A percentile compares a stretch with the other conserved stretches of the same genome.
These are phyloP conservation scores for Beta macrorhiza DNA, from an alignment of 179 eudicot species.

Conservation along the genomic window DNA sequence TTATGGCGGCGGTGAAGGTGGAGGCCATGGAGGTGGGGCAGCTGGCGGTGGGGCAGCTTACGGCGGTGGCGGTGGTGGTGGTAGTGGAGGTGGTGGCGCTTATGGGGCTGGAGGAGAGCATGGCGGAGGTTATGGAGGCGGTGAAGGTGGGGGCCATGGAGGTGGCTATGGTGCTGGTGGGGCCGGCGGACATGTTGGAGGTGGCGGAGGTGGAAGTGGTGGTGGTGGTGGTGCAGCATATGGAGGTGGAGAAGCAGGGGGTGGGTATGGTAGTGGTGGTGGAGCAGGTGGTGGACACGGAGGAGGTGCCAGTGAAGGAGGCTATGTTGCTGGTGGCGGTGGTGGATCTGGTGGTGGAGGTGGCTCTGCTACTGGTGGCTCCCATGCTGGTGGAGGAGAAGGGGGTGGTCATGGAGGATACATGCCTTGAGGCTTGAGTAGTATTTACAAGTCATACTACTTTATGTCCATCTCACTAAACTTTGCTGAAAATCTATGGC, in stretches of 20 bases:
- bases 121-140: conserved; percentile 28
- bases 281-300: conserved; percentile 25
- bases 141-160: conserved; percentile 27
- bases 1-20: conserved; percentile 38
- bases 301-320: conserved; percentile 34
- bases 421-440: conserved; percentile 10
- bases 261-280: conserved; percentile 37
- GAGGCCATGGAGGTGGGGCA: conserved; percentile 36
- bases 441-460: not conserved
- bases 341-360: conserved; percentile 50
- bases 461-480: not conserved
- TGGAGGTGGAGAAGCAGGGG: conserved; percentile 34
- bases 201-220: conserved; percentile 32
- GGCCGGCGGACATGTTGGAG: conserved; percentile 29
- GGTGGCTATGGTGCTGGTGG: conserved; percentile 30
- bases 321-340: conserved; percentile 43
- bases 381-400: conserved; percentile 32
- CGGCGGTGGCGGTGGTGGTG: conserved; percentile 31
- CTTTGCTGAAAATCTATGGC: not conserved
- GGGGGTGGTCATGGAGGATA: conserved; percentile 44
- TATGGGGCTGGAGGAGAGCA: conserved; percentile 35
- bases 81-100: conserved; percentile 24
- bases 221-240: conserved; percentile 33
- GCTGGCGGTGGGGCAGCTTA: conserved; percentile 25
- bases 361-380: conserved; percentile 30